These are phyloP conservation scores for Dianthus caryophyllus DNA, from an alignment of 148 eudicot genomes.

Conservation along the genomic window DNA sequence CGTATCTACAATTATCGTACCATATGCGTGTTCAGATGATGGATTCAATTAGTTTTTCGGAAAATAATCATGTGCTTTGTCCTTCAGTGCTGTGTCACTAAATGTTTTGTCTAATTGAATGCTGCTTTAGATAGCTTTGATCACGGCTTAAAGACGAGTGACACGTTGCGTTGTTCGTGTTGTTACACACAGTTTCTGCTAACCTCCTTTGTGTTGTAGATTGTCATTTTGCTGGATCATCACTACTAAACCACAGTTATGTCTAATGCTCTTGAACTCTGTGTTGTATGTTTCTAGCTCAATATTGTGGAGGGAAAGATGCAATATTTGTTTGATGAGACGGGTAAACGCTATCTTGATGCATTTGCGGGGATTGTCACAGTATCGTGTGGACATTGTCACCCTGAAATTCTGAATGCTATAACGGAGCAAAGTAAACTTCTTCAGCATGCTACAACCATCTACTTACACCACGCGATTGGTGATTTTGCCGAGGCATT, in stretches of 20 bases:
- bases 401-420: conserved; percentile 82
- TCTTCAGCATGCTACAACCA: conserved; percentile 95
- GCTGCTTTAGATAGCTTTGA: not conserved
- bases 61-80: not conserved
- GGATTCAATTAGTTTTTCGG: not conserved
- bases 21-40: not conserved
- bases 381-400: conserved; percentile 98
- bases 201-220: not conserved
- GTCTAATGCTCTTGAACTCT: conserved; percentile 9
- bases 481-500: conserved; percentile 94
- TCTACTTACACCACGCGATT: conserved; percentile 91
- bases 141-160: not conserved
- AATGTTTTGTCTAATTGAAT: not conserved
- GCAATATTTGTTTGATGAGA: conserved; percentile 95
- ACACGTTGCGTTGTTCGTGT: not conserved
- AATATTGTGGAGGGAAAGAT: conserved; percentile 98
- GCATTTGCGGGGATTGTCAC: conserved; percentile 99
- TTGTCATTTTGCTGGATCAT: conserved; percentile 3
- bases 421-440: conserved; percentile 78
- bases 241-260: not conserved
- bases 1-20: not conserved
- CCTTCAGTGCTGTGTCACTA: not conserved
- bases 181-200: not conserved
- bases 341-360: conserved; percentile 90
- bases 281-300: conserved; percentile 39